These are phyloP conservation scores for Trichoderma citrinoviride DNA, from an alignment of 2,329 filamentous ascomycete genomes.

Conservation along the genomic window DNA sequence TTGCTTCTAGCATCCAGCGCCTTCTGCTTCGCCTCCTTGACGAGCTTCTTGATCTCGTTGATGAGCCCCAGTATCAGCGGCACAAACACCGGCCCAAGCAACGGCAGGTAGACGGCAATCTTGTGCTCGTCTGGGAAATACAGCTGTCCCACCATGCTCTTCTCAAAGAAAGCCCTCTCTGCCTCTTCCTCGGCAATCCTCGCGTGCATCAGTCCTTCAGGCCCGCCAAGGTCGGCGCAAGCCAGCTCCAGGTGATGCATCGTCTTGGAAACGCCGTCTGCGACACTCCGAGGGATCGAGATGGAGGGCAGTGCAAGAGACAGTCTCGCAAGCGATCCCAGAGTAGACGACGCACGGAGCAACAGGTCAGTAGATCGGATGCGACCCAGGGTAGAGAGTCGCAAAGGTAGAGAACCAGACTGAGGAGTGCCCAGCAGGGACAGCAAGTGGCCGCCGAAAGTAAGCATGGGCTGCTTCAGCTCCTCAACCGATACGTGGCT, in stretches of 20 bases:
- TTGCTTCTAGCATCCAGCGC: slow-evolving; percentile 41
- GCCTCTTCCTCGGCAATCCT: slow-evolving; percentile 83
- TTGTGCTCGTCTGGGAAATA: slow-evolving; percentile 99
- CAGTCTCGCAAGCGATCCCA: slow-evolving; percentile 87
- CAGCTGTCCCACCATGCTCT: slow-evolving; percentile 97
- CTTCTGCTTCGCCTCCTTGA: slow-evolving; percentile 46
- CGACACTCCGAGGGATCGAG: slow-evolving; percentile 83
- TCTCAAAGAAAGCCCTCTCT: slow-evolving; percentile 95
- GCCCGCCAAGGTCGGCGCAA: slow-evolving; percentile 66
- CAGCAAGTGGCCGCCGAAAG: slow-evolving; percentile 86
- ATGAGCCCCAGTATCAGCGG: slow-evolving; percentile 80
- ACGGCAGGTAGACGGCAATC: slow-evolving; percentile 88
- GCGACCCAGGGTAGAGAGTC: slow-evolving; percentile 80
- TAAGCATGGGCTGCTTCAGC: slow-evolving; percentile 78
- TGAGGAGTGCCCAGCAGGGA: slow-evolving; percentile 83
- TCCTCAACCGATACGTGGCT: slow-evolving; percentile 59
- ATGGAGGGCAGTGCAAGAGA: slow-evolving; percentile 83
- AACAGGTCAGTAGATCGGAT: slow-evolving; percentile 82
- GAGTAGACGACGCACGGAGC: slow-evolving; percentile 84
- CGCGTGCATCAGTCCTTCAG: slow-evolving; percentile 73
- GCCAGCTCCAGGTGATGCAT: slow-evolving; percentile 74
- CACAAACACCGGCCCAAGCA: slow-evolving; percentile 87
- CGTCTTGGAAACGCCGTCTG: slow-evolving; percentile 77
- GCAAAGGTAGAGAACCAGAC: slow-evolving; percentile 78
- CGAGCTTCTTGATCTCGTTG: slow-evolving; percentile 72